These are phyloP conservation scores for Ceriops zippeliana DNA, from an alignment of 345 rosid species.

Conservation along the genomic window DNA sequence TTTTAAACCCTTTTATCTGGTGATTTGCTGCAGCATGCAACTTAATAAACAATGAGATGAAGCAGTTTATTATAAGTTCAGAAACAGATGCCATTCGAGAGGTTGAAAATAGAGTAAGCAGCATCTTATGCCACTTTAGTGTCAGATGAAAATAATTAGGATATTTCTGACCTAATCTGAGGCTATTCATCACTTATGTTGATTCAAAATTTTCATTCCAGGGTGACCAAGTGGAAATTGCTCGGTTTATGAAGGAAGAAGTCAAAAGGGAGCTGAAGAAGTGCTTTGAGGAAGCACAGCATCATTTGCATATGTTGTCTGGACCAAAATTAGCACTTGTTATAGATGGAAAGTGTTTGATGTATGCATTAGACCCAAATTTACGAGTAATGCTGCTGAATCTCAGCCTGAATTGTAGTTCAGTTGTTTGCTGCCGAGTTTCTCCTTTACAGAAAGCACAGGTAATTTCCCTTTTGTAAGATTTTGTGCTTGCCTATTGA, in stretches of 20 bases:
- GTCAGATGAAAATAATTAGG: constrained; percentile 14
- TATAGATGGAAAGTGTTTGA: constrained; percentile 96
- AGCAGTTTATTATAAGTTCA: constrained; percentile 87
- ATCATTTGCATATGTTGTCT: constrained; percentile 43
- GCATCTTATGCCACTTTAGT: constrained; percentile 9
- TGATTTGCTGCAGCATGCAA: constrained; percentile 79
- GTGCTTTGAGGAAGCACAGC: constrained; percentile 84
- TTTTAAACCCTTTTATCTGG: constrained; percentile 15
- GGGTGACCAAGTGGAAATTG: constrained; percentile 97
- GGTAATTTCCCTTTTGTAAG: constrained; percentile 37
- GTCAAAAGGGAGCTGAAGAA: constrained; percentile 68
- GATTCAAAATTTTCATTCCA: constrained; percentile 25
- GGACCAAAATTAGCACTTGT: constrained; percentile 85
- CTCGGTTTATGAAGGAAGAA: constrained; percentile 79
- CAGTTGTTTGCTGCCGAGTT: constrained; percentile 99
- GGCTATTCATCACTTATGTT: not conserved
- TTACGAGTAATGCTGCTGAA: constrained; percentile 79
- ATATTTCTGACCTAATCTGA: constrained; percentile 2
- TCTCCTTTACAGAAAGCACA: constrained; percentile 99
- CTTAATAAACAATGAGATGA: constrained; percentile 93
- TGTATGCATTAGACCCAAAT: constrained; percentile 90
- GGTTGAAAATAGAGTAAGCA: constrained; percentile 85
- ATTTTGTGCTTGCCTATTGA: no score
- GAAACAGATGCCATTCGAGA: constrained; percentile 84
- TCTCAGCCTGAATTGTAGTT: constrained; percentile 89